A percentile compares a stretch with the other conserved stretches of the same genome.
phyloP scores from a whole-genome alignment of 257 asterid species.

The Petunia secreta region DNA sequence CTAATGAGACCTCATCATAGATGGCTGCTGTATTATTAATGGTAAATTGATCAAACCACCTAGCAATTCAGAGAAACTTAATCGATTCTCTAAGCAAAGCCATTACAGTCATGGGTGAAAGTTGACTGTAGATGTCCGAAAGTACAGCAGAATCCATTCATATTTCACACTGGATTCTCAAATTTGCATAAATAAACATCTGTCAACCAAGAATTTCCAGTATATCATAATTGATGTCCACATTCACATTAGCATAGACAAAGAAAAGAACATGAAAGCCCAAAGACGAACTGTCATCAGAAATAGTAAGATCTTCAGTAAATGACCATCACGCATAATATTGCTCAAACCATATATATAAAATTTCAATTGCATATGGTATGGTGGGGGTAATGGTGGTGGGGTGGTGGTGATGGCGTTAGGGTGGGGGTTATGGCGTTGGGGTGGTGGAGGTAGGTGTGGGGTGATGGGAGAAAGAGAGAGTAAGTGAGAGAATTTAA shows the following conservation, averaged over 20 bases:
- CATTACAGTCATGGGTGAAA: not conserved
- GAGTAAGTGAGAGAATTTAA: too few relatives aligned
- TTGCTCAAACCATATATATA: too few relatives aligned
- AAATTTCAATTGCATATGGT: too few relatives aligned
- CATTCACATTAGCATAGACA: slow-evolving; percentile 43
- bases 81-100: not conserved
- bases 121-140: not conserved
- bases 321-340: too few relatives aligned
- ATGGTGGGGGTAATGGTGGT: too few relatives aligned
- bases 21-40: slow-evolving; percentile 47
- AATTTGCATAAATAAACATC: slow-evolving; percentile 37
- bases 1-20: slow-evolving; percentile 48
- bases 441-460: too few relatives aligned
- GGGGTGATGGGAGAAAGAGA: too few relatives aligned
- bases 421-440: too few relatives aligned
- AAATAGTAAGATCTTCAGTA: slow-evolving; percentile 29
- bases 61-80: slow-evolving; percentile 8
- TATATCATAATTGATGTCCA: slow-evolving; percentile 39
- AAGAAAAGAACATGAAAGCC: not conserved
- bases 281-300: slow-evolving; percentile 46
- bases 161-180: slow-evolving; percentile 20
- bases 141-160: slow-evolving; percentile 11
- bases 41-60: slow-evolving; percentile 33
- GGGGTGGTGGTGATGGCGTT: too few relatives aligned
- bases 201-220: slow-evolving; percentile 39